phyloP scores from a whole-genome alignment of 2,329 filamentous ascomycete species.

The Macroventuria anomochaeta region DNA sequence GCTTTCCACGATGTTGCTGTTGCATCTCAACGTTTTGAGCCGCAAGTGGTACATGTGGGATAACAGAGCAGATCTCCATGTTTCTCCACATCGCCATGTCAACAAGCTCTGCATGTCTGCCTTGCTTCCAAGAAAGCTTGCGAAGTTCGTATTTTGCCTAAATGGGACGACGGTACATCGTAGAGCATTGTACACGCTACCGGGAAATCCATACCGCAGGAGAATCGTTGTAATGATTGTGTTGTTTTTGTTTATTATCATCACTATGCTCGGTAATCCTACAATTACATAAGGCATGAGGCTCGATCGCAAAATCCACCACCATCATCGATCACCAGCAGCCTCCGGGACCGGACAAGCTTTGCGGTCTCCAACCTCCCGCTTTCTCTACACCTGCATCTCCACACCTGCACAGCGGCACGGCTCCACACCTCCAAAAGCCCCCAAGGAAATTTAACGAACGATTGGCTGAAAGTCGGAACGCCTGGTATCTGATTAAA shows the following conservation, averaged over 20 bases:
- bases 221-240: not conserved
- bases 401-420: not conserved
- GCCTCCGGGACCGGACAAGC: conserved; percentile 5
- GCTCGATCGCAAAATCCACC: not conserved
- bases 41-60: conserved; percentile 13
- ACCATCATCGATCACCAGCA: not conserved
- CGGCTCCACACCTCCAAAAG: not conserved
- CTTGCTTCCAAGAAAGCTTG: conserved; percentile 6
- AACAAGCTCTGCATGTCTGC: conserved; percentile 4
- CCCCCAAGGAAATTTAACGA: not conserved
- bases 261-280: not conserved
- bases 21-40: conserved; percentile 25
- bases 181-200: too few relatives aligned
- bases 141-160: too few relatives aligned
- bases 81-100: conserved; percentile 13
- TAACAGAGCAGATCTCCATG: not conserved
- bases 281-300: conserved; percentile 8
- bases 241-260: not conserved
- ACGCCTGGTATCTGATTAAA: conserved; percentile 12
- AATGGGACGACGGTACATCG: too few relatives aligned
- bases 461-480: conserved; percentile 27
- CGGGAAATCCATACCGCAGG: too few relatives aligned
- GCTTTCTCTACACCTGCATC: conserved; percentile 5
- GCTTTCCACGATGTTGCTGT: conserved; percentile 3
- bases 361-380: not conserved